Conservation (phyloP, 2,329 filamentous ascomycete species). For the Trematosphaeria pertusa region DNA sequence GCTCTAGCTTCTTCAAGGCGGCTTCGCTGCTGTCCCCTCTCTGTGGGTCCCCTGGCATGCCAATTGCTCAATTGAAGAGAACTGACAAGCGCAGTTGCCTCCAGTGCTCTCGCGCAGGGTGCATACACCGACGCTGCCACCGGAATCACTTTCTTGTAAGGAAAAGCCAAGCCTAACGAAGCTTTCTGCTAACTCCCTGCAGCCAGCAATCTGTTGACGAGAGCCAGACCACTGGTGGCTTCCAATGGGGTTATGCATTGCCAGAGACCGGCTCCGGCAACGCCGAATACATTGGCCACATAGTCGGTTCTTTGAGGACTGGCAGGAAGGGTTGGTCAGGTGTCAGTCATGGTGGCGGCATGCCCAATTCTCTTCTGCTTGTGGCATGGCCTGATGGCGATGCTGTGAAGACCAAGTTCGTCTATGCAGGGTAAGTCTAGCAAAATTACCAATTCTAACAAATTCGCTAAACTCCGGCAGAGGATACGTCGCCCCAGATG, state of each 20-base stretch:
- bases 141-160: constrained; percentile 41
- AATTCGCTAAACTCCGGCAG: constrained; percentile 31
- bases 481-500: constrained; percentile 65
- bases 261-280: constrained; percentile 32
- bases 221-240: constrained; percentile 40
- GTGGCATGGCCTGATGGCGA: constrained; percentile 38
- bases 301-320: constrained; percentile 39
- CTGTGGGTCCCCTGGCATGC: constrained; percentile 24
- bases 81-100: constrained; percentile 28
- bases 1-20: constrained; percentile 40
- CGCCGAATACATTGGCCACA: constrained; percentile 48
- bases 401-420: constrained; percentile 41
- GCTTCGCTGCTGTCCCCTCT: constrained; percentile 48
- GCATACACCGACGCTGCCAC: constrained; percentile 39
- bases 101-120: constrained; percentile 38
- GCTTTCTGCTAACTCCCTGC: constrained; percentile 4
- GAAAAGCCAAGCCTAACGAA: neutral
- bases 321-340: constrained; percentile 46
- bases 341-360: constrained; percentile 45
- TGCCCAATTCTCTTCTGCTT: constrained; percentile 44
- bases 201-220: constrained; percentile 33
- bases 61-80: constrained; percentile 5
- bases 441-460: neutral
- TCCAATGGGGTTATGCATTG: constrained; percentile 45
- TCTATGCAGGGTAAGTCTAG: constrained; percentile 34